Percentiles rank a stretch among this genome's conserved stretches.
Conservation (phyloP, 2,329 filamentous ascomycete species). For the Colletotrichum navitas region DNA sequence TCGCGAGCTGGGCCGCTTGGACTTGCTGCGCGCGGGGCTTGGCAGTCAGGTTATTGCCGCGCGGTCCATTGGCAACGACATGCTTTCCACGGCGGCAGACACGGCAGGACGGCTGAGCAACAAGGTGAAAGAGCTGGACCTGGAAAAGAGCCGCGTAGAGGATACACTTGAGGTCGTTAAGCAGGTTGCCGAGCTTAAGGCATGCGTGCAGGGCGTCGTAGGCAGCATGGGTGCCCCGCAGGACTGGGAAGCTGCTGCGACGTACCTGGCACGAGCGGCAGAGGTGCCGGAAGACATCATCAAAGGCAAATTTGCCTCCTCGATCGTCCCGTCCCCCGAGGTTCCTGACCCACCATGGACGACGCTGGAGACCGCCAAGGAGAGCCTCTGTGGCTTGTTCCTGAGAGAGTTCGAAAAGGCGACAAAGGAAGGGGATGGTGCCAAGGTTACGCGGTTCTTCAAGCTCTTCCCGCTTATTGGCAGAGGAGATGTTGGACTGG, state of each 20-base stretch:
- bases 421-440: constrained; percentile 85
- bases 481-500: constrained; percentile 86
- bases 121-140: constrained; percentile 87
- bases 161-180: constrained; percentile 92
- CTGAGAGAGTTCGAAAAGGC: constrained; percentile 95
- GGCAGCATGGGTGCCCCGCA: constrained; percentile 98
- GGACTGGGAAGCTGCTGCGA: constrained; percentile 97
- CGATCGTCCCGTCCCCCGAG: constrained; percentile 95
- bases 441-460: constrained; percentile 95
- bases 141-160: constrained; percentile 92
- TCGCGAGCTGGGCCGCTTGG: constrained; percentile 87
- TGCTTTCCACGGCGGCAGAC: constrained; percentile 87
- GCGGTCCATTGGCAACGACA: constrained; percentile 86
- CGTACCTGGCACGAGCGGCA: constrained; percentile 85
- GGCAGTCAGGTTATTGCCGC: constrained; percentile 88
- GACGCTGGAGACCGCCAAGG: constrained; percentile 87
- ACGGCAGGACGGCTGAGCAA: constrained; percentile 89
- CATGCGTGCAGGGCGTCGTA: constrained; percentile 92
- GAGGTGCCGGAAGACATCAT: constrained; percentile 85
- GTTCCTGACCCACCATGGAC: constrained; percentile 91
- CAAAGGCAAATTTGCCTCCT: constrained; percentile 86
- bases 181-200: constrained; percentile 96
- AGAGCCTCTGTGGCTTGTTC: constrained; percentile 91
- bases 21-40: constrained; percentile 88
- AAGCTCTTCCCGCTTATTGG: constrained; percentile 97